phyloP scores from a whole-genome alignment of 1,284 basidiomycete genomes.

The Phylloboletellus chloephorus region DNA sequence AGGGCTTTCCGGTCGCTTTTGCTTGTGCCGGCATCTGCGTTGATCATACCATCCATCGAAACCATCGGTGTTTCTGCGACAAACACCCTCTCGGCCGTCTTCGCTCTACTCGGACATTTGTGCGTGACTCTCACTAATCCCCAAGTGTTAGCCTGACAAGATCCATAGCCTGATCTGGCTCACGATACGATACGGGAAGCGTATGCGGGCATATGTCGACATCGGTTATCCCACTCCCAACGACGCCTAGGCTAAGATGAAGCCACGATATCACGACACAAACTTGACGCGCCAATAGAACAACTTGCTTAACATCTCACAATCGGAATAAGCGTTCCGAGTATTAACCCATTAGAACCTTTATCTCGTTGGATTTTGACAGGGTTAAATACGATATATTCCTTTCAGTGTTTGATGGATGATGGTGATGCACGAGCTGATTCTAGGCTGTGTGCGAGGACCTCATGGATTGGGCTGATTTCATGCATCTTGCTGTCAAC shows the following conservation, averaged over 20 bases:
- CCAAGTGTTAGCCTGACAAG: conserved; percentile 2
- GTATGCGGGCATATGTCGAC: conserved; percentile 44
- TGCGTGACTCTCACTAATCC: conserved; percentile 23
- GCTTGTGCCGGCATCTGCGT: conserved; percentile 17
- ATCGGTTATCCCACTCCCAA: conserved; percentile 36
- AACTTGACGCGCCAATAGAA: not conserved
- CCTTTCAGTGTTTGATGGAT: no score
- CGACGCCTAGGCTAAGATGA: not conserved
- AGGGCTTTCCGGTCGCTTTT: conserved; percentile 43
- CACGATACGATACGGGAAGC: conserved; percentile 42
- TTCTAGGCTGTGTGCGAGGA: no score
- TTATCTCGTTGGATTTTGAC: no score
- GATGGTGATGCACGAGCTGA: no score
- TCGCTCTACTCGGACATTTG: conserved; percentile 44
- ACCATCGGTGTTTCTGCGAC: conserved; percentile 51
- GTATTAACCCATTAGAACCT: no score
- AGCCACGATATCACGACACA: not conserved
- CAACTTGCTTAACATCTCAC: not conserved
- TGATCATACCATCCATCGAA: conserved; percentile 41
- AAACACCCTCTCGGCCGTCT: conserved; percentile 40
- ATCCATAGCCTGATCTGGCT: conserved; percentile 35
- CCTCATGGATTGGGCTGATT: no score
- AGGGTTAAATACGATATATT: no score
- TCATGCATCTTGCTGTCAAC: no score
- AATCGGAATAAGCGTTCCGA: no score